Base-by-base conservation (phyloP, 352 stramenopile genomes). In the Phytophthora macrochlamydospora region DNA sequence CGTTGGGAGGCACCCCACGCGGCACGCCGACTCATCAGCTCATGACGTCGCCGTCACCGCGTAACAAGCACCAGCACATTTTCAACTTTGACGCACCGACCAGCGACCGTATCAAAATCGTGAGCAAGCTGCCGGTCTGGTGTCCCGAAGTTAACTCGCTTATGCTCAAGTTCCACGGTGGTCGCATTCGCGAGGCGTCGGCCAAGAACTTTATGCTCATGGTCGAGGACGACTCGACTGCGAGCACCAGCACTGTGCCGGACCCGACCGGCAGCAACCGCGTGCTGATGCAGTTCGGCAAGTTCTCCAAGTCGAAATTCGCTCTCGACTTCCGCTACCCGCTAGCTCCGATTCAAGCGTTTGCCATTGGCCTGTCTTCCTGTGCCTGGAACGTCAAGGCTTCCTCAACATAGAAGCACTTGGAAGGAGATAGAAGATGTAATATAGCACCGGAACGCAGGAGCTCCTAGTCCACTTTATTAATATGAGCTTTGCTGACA, bases 151-250 rank as follows among this genome's bases (percentile, higher is more conserved):
- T 97, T 24, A 92, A 92, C 62, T 93, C 79, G 50, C 75, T 97
- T 13, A 93, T 96, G 77, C 73, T 97, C 58, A 96, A 95, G 71
- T 97, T 97, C 71, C 86, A 95, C 50, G 89, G 87, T 40, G 83
- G 87, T 7, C 83, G 89, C 24, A 92, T 97, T 53, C 86, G 84
- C 38, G 86, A 96, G 73, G 87, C 89, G 35, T 95, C 86, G 8
- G 86, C 89, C 54, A 97, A 97, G 71, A 97, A 97, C 62, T 97
- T 97, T 61, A 94, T 96, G 79, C 76, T 97, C 29, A 89, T 84
- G 71, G 35, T 95, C 50, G 83, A 95, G 7, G 85, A 90, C 51
- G 84, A 95, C 40, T 71, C 71, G 6, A 59, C 72, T 1, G 49
- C 52, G 12, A 51, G 14, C 2, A 50, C 53, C 30, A 71, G 51